Evolutionary conservation across 2,329 filamentous ascomycete genomes (phyloP).

Genomic region (Cryphonectria parasitica): DNA sequence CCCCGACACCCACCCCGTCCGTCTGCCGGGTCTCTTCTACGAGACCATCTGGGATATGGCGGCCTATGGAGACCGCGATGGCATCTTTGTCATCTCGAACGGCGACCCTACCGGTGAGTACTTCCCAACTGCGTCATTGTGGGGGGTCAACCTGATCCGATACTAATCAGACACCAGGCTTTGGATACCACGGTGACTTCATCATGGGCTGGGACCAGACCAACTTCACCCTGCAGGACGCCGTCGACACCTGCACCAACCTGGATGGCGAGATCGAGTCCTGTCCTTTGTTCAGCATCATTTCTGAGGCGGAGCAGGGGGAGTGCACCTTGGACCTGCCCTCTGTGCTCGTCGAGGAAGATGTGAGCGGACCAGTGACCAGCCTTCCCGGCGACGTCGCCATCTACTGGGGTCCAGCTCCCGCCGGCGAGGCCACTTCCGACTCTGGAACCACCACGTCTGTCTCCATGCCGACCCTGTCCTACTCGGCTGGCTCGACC

Average conservation of each 20-base stretch:
- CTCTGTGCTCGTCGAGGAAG: constrained; percentile 57
- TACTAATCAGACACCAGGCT: constrained; percentile 52
- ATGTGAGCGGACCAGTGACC: constrained; percentile 58
- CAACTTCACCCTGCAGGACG: constrained; percentile 64
- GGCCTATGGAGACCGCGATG: constrained; percentile 63
- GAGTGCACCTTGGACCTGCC: constrained; percentile 69
- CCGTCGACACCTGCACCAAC: constrained; percentile 77
- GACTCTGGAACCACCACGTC: constrained; percentile 29
- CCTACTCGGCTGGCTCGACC: constrained; percentile 43
- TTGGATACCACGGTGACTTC: constrained; percentile 80
- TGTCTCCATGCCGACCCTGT: constrained; percentile 37
- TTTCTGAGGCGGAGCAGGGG: constrained; percentile 56
- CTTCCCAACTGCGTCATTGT: background rate
- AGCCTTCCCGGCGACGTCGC: constrained; percentile 68
- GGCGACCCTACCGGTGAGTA: constrained; percentile 73
- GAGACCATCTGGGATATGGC: constrained; percentile 84
- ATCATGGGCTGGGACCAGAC: constrained; percentile 74
- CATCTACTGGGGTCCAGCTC: constrained; percentile 44
- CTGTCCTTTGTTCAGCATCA: constrained; percentile 75
- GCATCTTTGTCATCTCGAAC: constrained; percentile 76
- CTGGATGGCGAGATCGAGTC: constrained; percentile 69
- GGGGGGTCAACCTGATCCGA: background rate
- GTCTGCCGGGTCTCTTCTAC: constrained; percentile 77
- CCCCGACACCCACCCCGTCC: constrained; percentile 68
- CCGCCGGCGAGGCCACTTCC: constrained; percentile 29